These are phyloP conservation scores for Thermomucor indicae-seudaticae DNA, from an alignment of 371 early-diverging fungal species.

Conservation along the genomic window DNA sequence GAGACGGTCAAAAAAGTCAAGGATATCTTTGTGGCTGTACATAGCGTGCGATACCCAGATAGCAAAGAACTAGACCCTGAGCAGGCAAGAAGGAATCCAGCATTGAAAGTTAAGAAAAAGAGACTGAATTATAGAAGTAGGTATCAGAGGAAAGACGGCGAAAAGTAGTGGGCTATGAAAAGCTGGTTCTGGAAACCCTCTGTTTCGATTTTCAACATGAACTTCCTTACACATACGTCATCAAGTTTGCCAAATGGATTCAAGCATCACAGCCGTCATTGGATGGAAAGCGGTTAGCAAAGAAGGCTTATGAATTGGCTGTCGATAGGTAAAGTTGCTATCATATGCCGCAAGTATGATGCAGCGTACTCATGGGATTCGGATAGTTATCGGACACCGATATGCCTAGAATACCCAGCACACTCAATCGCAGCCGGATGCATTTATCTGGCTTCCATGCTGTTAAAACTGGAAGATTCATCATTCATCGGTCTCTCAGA, in stretches of 20 bases:
- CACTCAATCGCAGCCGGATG: slow-evolving; percentile 64
- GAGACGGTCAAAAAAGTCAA: slow-evolving; percentile 74
- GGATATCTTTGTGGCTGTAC: slow-evolving; percentile 67
- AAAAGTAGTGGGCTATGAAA: slow-evolving; percentile 54
- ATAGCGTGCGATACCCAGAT: slow-evolving; percentile 52
- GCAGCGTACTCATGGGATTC: not conserved
- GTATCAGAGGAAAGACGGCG: slow-evolving; percentile 54
- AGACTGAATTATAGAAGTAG: slow-evolving; percentile 11
- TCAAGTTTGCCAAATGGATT: slow-evolving; percentile 59
- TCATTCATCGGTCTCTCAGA: slow-evolving; percentile 16
- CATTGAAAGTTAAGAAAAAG: too few species aligned
- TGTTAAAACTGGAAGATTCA: slow-evolving; percentile 29
- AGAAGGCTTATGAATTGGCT: slow-evolving; percentile 48
- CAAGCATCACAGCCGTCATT: slow-evolving; percentile 22
- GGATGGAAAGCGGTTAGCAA: slow-evolving; percentile 44
- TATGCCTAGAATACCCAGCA: slow-evolving; percentile 59
- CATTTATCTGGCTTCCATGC: slow-evolving; percentile 51
- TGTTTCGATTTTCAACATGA: slow-evolving; percentile 63
- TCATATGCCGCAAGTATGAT: not conserved
- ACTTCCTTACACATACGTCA: slow-evolving; percentile 57
- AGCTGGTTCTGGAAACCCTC: slow-evolving; percentile 55
- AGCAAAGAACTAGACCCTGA: slow-evolving; percentile 58
- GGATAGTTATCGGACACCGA: slow-evolving; percentile 50
- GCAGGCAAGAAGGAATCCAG: slow-evolving; percentile 25
- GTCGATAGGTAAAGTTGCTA: slow-evolving; percentile 37